A percentile compares a stretch with the other conserved stretches of the same genome.
Evolutionary conservation across 2,329 filamentous ascomycete species (phyloP).

Genomic region (Aspergillus sp.): DNA sequence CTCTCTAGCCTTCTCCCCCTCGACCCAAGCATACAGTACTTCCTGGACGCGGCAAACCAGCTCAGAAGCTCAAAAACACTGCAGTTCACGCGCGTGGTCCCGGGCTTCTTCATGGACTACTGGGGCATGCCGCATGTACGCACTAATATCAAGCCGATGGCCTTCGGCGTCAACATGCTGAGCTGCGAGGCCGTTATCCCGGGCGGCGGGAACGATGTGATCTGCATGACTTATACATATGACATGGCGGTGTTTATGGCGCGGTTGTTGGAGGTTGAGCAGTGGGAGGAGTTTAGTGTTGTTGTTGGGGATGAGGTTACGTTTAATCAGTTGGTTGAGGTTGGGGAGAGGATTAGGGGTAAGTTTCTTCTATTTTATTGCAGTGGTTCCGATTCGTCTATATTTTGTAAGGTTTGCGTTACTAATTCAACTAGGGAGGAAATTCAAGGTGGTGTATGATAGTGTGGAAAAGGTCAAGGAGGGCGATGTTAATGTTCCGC

Average conservation of each 20-base stretch:
- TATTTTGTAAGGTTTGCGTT: neutral
- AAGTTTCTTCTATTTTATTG: slow-evolving; percentile 17
- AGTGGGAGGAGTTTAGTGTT: slow-evolving; percentile 45
- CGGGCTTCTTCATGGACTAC: slow-evolving; percentile 51
- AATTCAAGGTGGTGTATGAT: slow-evolving; percentile 38
- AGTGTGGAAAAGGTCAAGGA: slow-evolving; percentile 30
- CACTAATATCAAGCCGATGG: slow-evolving; percentile 40
- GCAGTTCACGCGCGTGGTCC: slow-evolving; percentile 40
- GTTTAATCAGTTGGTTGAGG: slow-evolving; percentile 46
- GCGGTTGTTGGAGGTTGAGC: slow-evolving; percentile 40
- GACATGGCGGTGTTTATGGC: slow-evolving; percentile 52
- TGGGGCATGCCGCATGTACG: slow-evolving; percentile 41
- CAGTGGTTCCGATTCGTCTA: neutral
- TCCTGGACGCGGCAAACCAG: slow-evolving; percentile 27
- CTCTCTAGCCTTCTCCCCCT: slow-evolving; percentile 24
- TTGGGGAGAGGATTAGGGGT: slow-evolving; percentile 45
- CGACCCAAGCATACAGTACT: slow-evolving; percentile 33
- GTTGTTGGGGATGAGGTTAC: slow-evolving; percentile 44
- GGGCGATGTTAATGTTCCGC: slow-evolving; percentile 37
- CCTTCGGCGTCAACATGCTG: slow-evolving; percentile 47
- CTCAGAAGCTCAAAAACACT: slow-evolving; percentile 33
- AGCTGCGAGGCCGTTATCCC: slow-evolving; percentile 50
- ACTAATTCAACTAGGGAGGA: slow-evolving; percentile 21
- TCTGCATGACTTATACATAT: slow-evolving; percentile 50
- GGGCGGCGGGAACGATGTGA: slow-evolving; percentile 46